A percentile compares a stretch with the other conserved stretches of the same genome.
Conservation (phyloP, 2,329 filamentous ascomycete genomes). For the Emergomyces pasteurianus region DNA sequence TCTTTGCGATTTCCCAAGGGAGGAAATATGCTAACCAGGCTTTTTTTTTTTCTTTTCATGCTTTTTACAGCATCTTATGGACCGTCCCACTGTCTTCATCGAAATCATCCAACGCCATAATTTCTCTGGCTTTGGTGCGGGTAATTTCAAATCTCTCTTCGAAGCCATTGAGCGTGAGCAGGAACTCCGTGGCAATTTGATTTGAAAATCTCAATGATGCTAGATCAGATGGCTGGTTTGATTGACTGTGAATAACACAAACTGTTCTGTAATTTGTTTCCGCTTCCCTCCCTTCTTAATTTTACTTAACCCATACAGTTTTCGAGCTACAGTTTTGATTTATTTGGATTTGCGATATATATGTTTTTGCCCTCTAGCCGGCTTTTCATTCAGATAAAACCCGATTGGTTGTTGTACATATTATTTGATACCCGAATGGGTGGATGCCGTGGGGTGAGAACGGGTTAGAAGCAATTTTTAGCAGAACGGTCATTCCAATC, state of each 20-base stretch:
- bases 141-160: slow-evolving; percentile 91
- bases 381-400: too few species aligned
- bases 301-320: too few species aligned
- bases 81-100: slow-evolving; percentile 87
- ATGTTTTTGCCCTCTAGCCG: too few species aligned
- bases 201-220: slow-evolving; percentile 13
- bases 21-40: background rate
- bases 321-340: too few species aligned
- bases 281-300: background rate
- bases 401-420: too few species aligned
- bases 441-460: too few species aligned
- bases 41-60: background rate
- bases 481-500: too few species aligned
- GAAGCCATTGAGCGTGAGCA: slow-evolving; percentile 94
- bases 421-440: too few species aligned
- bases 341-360: background rate
- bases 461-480: too few species aligned
- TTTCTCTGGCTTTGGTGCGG: slow-evolving; percentile 85
- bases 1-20: background rate
- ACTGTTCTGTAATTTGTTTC: background rate
- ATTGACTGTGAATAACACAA: background rate
- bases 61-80: slow-evolving; percentile 58
- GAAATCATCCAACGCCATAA: slow-evolving; percentile 91
- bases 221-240: background rate
- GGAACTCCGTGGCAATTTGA: slow-evolving; percentile 68